Percentiles rank a stretch among this genome's conserved stretches.
These are phyloP conservation scores for Globisporangium acanthophoron DNA, from an alignment of 352 stramenopile species.

Conservation along the genomic window DNA sequence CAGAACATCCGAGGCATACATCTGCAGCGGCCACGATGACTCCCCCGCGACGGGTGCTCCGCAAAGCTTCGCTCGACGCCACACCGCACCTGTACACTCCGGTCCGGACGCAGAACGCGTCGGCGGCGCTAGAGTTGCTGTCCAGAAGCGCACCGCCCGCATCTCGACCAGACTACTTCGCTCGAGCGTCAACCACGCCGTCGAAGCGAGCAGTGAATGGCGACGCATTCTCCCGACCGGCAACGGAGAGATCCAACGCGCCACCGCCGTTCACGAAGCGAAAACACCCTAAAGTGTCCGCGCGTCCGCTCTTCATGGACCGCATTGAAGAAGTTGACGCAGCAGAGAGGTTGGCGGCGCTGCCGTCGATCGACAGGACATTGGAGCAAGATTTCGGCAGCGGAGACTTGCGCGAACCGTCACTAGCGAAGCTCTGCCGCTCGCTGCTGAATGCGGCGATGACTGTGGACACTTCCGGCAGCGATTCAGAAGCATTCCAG, in stretches of 20 bases:
- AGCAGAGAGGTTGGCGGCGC: neutral
- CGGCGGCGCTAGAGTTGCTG: slow-evolving; percentile 39
- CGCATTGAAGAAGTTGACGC: slow-evolving; percentile 22
- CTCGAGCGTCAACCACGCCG: slow-evolving; percentile 10
- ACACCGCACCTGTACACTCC: slow-evolving; percentile 8
- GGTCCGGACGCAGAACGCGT: slow-evolving; percentile 3
- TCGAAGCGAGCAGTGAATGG: slow-evolving; percentile 25
- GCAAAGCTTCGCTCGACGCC: slow-evolving; percentile 19
- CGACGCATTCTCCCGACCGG: neutral
- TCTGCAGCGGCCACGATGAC: neutral
- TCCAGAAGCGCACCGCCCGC: slow-evolving; percentile 47
- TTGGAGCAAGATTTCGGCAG: slow-evolving; percentile 30
- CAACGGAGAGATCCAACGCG: neutral
- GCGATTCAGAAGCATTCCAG: neutral
- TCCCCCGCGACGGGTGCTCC: slow-evolving; percentile 15
- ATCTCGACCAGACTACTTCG: slow-evolving; percentile 5
- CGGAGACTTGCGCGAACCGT: slow-evolving; percentile 1
- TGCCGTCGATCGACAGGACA: slow-evolving; percentile 33
- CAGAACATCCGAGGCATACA: neutral
- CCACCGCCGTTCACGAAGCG: slow-evolving; percentile 27
- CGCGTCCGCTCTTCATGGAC: slow-evolving; percentile 32
- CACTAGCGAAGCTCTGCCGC: slow-evolving; percentile 41
- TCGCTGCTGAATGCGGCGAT: slow-evolving; percentile 48
- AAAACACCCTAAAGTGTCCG: slow-evolving; percentile 31
- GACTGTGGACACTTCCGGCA: slow-evolving; percentile 23